Evolutionary conservation across 495 filamentous ascomycete species (phyloP).

Genomic region (Penicillium subrubescens): DNA sequence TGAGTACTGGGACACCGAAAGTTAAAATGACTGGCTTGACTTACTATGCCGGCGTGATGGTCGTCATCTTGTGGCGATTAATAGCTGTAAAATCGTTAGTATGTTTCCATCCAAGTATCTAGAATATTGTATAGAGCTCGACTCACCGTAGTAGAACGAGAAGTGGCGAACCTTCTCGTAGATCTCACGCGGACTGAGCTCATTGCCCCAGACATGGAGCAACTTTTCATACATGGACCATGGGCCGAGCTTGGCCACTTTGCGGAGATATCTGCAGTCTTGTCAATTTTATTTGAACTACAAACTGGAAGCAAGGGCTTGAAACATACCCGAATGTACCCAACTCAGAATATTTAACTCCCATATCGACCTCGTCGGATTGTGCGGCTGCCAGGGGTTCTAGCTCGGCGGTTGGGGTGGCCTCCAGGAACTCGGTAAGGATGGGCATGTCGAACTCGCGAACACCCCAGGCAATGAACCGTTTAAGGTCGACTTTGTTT

Average conservation of each 20-base stretch:
- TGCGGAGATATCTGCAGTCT: conserved; percentile 53
- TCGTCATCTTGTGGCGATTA: conserved; percentile 70
- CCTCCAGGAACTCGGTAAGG: conserved; percentile 71
- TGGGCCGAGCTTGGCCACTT: conserved; percentile 72
- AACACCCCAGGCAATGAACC: conserved; percentile 71
- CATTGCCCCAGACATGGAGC: conserved; percentile 67
- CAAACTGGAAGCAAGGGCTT: background rate
- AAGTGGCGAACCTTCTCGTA: conserved; percentile 69
- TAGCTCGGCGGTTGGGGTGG: conserved; percentile 80
- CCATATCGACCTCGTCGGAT: conserved; percentile 76
- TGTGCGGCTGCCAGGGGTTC: conserved; percentile 70
- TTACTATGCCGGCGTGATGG: conserved; percentile 58
- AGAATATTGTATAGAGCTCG: background rate
- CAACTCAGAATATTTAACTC: conserved; percentile 57
- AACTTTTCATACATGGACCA: conserved; percentile 71
- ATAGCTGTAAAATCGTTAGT: conserved; percentile 32
- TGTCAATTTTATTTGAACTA: background rate
- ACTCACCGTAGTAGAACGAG: conserved; percentile 50
- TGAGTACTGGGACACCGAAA: background rate
- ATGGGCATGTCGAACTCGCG: conserved; percentile 68
- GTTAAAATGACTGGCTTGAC: background rate
- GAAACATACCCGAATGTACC: conserved; percentile 53
- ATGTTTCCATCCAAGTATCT: background rate
- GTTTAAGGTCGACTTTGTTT: conserved; percentile 73
- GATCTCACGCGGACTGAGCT: conserved; percentile 46